Evolutionary conservation across 805 yeast species (phyloP).

Genomic region (Lipomyces yamadae): DNA sequence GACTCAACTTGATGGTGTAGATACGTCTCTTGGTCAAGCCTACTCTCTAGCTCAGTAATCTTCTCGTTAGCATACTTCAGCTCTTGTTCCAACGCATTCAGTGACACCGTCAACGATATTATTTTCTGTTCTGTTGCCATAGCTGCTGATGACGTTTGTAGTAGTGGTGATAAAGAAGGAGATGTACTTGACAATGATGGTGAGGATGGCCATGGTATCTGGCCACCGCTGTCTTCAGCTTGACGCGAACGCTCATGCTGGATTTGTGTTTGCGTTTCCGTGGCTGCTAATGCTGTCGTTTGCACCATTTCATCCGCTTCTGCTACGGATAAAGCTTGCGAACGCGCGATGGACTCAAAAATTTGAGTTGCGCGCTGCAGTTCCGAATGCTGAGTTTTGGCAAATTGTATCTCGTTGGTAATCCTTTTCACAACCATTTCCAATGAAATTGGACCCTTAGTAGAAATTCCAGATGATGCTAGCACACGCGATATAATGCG

Average conservation of each 20-base stretch:
- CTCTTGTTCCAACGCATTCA: constrained; percentile 16
- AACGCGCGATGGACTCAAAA: constrained; percentile 24
- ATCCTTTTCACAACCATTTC: constrained; percentile 34
- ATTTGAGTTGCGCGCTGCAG: constrained; percentile 29
- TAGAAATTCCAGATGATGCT: constrained; percentile 6
- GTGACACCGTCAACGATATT: constrained; percentile 17
- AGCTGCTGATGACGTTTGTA: constrained; percentile 2
- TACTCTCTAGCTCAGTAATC: constrained; percentile 17
- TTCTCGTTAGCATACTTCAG: constrained; percentile 12
- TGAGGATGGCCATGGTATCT: not conserved
- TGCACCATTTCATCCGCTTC: constrained; percentile 6
- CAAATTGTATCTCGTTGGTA: constrained; percentile 27
- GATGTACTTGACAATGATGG: constrained; percentile 9
- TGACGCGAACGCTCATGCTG: not conserved
- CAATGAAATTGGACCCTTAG: constrained; percentile 35
- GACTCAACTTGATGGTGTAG: constrained; percentile 29
- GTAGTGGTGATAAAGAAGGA: constrained; percentile 2
- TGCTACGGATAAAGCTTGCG: constrained; percentile 13
- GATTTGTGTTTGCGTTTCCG: not conserved
- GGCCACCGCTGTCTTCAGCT: not conserved
- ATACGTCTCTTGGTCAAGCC: constrained; percentile 18
- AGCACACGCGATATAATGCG: constrained; percentile 36
- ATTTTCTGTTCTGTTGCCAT: constrained; percentile 19
- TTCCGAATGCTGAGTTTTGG: constrained; percentile 28
- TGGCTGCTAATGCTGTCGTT: not conserved